These are phyloP conservation scores for Saraca asoca DNA, from an alignment of 331 rosid genomes.

Conservation along the genomic window DNA sequence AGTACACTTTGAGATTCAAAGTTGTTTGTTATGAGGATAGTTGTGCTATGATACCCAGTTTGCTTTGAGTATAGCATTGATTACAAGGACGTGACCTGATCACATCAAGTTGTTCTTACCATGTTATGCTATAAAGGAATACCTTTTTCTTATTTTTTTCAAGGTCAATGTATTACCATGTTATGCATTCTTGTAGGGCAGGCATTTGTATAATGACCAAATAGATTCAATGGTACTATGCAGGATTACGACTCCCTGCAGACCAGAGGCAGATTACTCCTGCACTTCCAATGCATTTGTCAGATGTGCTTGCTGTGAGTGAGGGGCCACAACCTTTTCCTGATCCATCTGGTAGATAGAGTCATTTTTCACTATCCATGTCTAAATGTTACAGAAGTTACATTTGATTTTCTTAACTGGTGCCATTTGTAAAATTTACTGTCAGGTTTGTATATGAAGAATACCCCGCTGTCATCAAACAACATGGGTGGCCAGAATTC, in stretches of 20 bases:
- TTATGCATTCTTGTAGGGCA: slow-evolving; percentile 4
- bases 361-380: slow-evolving; percentile 26
- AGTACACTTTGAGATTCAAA: background rate
- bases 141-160: too few relatives aligned
- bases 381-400: slow-evolving; percentile 19
- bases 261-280: slow-evolving; percentile 83
- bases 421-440: slow-evolving; percentile 24
- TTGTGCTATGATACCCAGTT: too few relatives aligned
- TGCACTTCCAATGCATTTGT: slow-evolving; percentile 83
- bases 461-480: slow-evolving; percentile 60
- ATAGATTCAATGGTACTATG: slow-evolving; percentile 33
- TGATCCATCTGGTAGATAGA: slow-evolving; percentile 58
- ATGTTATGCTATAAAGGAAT: too few relatives aligned
- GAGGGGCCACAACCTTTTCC: slow-evolving; percentile 59
- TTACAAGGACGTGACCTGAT: too few relatives aligned
- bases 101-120: too few relatives aligned
- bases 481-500: slow-evolving; percentile 62
- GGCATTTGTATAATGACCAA: slow-evolving; percentile 17
- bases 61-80: too few relatives aligned
- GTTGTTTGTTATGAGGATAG: too few relatives aligned
- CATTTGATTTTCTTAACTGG: too few relatives aligned
- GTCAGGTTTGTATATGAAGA: slow-evolving; percentile 71
- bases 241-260: slow-evolving; percentile 68
- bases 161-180: background rate
- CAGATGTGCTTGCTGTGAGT: slow-evolving; percentile 61